Percentiles rank a stretch among this genome's conserved stretches.
Evolutionary conservation across 257 asterid species (phyloP).

Genomic region (Jaltomata sinuosa): DNA sequence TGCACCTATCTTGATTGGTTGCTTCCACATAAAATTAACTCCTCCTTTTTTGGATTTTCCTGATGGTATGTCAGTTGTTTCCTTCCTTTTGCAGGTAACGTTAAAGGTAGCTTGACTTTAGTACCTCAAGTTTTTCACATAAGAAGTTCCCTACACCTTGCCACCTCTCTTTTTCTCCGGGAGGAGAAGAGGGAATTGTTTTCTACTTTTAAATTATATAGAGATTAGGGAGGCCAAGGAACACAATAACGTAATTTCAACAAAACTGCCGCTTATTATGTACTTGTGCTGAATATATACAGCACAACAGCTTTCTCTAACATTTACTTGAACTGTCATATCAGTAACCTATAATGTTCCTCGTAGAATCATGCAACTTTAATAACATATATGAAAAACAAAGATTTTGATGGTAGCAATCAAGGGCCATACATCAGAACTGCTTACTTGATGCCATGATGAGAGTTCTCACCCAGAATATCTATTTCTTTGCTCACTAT

Average conservation of each 20-base stretch:
- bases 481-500: background rate
- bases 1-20: background rate
- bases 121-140: conserved; percentile 32
- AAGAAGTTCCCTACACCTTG: conserved; percentile 29
- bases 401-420: background rate
- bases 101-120: conserved; percentile 26
- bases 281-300: background rate
- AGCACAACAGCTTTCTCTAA: background rate
- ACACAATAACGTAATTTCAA: background rate
- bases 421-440: background rate
- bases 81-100: conserved; percentile 33
- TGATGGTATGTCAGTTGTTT: background rate
- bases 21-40: background rate
- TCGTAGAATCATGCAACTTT: background rate
- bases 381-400: background rate
- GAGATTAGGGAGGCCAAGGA: background rate
- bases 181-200: no score
- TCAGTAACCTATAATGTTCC: background rate
- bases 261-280: background rate
- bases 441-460: background rate
- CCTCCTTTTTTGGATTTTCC: background rate
- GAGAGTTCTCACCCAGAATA: background rate
- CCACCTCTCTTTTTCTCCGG: conserved; percentile 2
- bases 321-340: background rate
- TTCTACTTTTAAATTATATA: background rate